Base-by-base conservation (phyloP, 2,329 filamentous ascomycete species). In the Cryphonectria carpinicola region DNA sequence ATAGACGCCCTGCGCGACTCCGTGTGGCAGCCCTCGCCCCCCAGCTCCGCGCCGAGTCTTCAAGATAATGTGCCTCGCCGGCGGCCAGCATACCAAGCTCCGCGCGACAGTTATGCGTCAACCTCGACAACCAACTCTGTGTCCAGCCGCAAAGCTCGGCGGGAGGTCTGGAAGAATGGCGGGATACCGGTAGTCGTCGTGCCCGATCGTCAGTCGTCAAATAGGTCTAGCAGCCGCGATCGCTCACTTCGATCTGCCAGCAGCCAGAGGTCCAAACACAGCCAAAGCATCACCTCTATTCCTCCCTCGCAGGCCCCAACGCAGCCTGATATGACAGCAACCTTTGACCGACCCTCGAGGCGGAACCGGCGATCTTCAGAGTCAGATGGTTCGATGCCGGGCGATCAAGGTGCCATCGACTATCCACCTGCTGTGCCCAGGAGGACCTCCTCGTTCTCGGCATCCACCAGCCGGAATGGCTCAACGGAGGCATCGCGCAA, bases 151-250 rank as follows among this genome's bases (percentile, higher is more conserved):
- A 88, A 83, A 74, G 87, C 87, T 4, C 82, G 89, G n/a, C 84
- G 85, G 22, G 87, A 90, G 43, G 80, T 91, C 3, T 84, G 86
- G 81, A 89, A 86, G 73, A 86, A 79, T 67, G 89, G 89, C 10
- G 88, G 82, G 2, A 88, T 91, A 13, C 89, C 89, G 1, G 89
- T 91, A 10, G 84, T 90, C 8, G 83, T 91, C 28, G 85, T 91
- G 66, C 89, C 89, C 8, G 85, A 87, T 69, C 86, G 89, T 22
- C 81, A 79, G 22, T 87, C 88, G 8, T 89, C 88, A 4, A 79
- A 83, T 14, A 85, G 84, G 71, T 83, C 85, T 10, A 82, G 76
- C 67, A 83, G 81, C 49, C 81, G 77, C 61, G 82, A 87, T 43
- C 87, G 85, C 4, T 90, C 88, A 2, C 79, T 90, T 22, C 84